phyloP scores from a whole-genome alignment of 106 monocot genomes.

The Vanilla planifolia region DNA sequence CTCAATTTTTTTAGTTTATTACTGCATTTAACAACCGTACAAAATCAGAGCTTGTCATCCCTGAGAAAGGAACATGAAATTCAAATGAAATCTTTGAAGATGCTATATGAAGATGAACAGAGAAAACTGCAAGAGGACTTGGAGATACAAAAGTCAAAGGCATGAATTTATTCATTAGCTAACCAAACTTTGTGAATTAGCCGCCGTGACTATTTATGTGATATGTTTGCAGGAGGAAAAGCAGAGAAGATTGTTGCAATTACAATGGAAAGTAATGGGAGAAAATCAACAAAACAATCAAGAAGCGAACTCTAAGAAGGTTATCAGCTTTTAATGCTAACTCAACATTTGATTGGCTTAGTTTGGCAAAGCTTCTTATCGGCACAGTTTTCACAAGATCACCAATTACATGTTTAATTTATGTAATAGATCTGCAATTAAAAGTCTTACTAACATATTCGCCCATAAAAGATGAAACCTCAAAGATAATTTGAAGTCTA shows the following conservation, averaged over 20 bases:
- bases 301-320: constrained; percentile 88
- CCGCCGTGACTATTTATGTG: neutral
- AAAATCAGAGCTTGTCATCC: constrained; percentile 50
- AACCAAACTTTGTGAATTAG: neutral
- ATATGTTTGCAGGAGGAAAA: constrained; percentile 71
- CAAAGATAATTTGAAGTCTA: too few relatives aligned
- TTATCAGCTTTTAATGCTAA: constrained; percentile 14
- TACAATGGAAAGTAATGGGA: constrained; percentile 97
- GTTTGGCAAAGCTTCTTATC: too few relatives aligned
- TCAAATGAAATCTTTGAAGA: constrained; percentile 67
- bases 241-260: constrained; percentile 73
- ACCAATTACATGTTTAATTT: too few relatives aligned
- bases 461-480: too few relatives aligned
- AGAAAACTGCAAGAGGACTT: constrained; percentile 74
- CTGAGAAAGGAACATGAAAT: constrained; percentile 94
- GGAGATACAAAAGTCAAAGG: constrained; percentile 83
- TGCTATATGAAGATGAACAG: constrained; percentile 76
- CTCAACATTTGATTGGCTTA: neutral
- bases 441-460: too few relatives aligned
- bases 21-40: neutral
- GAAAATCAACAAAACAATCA: constrained; percentile 88
- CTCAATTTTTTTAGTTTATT: neutral
- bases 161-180: constrained; percentile 6
- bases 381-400: neutral
- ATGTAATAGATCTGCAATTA: too few relatives aligned